Evolutionary conservation across 768 basidiomycete species (phyloP).

Genomic region (Saitozyma sp.): DNA sequence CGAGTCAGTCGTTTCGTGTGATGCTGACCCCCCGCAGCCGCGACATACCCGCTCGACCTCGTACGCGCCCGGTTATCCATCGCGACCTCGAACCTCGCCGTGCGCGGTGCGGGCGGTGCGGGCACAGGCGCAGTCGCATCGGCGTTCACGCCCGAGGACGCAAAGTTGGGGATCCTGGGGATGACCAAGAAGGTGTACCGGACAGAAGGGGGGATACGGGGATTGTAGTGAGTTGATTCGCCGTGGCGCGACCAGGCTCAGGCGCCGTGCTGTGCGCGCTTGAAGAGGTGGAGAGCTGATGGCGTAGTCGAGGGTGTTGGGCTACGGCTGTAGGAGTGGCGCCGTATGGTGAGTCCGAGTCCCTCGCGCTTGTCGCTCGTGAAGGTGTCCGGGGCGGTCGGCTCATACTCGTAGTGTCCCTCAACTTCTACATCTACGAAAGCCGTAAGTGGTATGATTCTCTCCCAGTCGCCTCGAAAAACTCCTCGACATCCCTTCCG

Average conservation of each 20-base stretch:
- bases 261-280: neutral
- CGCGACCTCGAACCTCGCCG: constrained; percentile 75
- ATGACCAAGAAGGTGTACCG: constrained; percentile 89
- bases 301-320: constrained; percentile 39
- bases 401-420: constrained; percentile 54
- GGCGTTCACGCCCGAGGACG: constrained; percentile 54
- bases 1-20: neutral
- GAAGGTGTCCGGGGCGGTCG: neutral
- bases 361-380: neutral
- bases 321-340: constrained; percentile 68
- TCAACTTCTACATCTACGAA: constrained; percentile 96
- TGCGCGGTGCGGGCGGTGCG: constrained; percentile 18
- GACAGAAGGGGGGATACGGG: constrained; percentile 87
- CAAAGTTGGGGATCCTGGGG: constrained; percentile 63
- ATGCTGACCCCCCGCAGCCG: constrained; percentile 18
- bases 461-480: no score
- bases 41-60: constrained; percentile 80
- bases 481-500: no score
- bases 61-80: constrained; percentile 90
- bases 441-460: constrained; percentile 60
- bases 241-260: neutral
- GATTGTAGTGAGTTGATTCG: constrained; percentile 65
- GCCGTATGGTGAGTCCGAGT: constrained; percentile 57
- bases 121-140: constrained; percentile 28
- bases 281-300: constrained; percentile 3